Base-by-base conservation (phyloP, 2,329 filamentous ascomycete species). In the Claviceps lovelessii region DNA sequence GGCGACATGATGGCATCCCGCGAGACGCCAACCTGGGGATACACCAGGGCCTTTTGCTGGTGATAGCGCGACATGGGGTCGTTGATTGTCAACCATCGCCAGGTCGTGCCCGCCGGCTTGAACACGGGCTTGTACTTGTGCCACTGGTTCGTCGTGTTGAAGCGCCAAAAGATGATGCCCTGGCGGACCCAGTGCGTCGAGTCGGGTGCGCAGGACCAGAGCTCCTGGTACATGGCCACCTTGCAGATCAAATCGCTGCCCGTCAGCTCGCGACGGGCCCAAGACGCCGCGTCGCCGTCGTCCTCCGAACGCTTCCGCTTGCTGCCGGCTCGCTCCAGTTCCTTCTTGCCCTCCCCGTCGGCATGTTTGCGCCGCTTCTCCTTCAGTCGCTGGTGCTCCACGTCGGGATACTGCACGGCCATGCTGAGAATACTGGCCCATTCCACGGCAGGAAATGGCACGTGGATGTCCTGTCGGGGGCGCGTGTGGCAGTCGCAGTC, bases 201-300 rank as follows among this genome's bases (percentile, higher is more conserved):
- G 55, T 73, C 72, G 6, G 74, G 74, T 4, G 77, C 67, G 58
- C 69, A 69, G 4, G 79, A 83, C 74, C 77, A 83, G 41, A 84
- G 73, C 69, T 84, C 81, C 64, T 85, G 81, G 64, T 82, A 80
- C 81, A 84, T 84, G 64, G 79, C 79, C 49, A 84, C 79, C 64
- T 77, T 76, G 59, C 76, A 72, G 52, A 84, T 74, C 55, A 83
- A 72, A 47, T 82, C 78, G 61, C 77, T 77, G 59, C 76, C 75
- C 1, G 76, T 75, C 28, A 63, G 63, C 55, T 72, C 69, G 6
- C 69, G 67, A 2, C 69, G 65, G 5, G 68, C 63, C 69, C 69
- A 72, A 1, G 68, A 67, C 7, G 68, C 67, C 4, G 69, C 69
- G 56, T 72, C 69, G 13, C 69, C 69, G 45, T 72, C 69, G 54